phyloP scores from a whole-genome alignment of 805 yeast genomes.

The Kodamaea restingae region DNA sequence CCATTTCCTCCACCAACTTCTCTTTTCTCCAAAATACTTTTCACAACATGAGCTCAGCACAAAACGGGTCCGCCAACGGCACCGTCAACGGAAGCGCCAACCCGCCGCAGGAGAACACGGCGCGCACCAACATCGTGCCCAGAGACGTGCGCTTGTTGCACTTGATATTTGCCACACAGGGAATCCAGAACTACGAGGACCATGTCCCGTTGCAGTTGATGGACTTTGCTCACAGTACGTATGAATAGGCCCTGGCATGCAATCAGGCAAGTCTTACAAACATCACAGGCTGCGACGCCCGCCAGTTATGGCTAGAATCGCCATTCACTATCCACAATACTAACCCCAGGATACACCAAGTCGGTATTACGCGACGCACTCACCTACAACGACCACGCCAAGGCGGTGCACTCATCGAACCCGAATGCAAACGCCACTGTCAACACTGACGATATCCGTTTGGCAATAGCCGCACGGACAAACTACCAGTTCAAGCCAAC shows the following conservation, averaged over 20 bases:
- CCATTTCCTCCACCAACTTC: no score
- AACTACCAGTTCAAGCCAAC: slow-evolving; percentile 92
- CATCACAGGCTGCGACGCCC: no score
- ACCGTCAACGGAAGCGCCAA: slow-evolving; percentile 1
- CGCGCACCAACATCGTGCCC: slow-evolving; percentile 46
- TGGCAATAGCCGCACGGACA: slow-evolving; percentile 92
- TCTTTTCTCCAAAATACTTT: no score
- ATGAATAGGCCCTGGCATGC: no score
- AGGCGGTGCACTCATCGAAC: slow-evolving; percentile 28
- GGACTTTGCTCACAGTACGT: slow-evolving; percentile 85
- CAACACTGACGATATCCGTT: slow-evolving; percentile 83
- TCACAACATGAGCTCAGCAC: slow-evolving; percentile 2
- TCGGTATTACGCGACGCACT: slow-evolving; percentile 87
- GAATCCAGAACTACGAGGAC: slow-evolving; percentile 87
- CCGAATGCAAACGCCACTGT: slow-evolving; percentile 48
- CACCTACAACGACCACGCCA: slow-evolving; percentile 79
- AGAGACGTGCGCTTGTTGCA: slow-evolving; percentile 90
- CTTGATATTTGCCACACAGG: slow-evolving; percentile 88
- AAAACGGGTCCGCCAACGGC: slow-evolving; percentile 6
- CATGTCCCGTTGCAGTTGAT: slow-evolving; percentile 92
- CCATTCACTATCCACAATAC: no score
- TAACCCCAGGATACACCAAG: slow-evolving; percentile 60
- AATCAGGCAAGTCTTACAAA: no score
- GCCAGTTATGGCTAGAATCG: no score
- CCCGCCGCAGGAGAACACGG: slow-evolving; percentile 4